These are phyloP conservation scores for Goffeauzyma gilvescens DNA, from an alignment of 768 basidiomycete species.

Conservation along the genomic window DNA sequence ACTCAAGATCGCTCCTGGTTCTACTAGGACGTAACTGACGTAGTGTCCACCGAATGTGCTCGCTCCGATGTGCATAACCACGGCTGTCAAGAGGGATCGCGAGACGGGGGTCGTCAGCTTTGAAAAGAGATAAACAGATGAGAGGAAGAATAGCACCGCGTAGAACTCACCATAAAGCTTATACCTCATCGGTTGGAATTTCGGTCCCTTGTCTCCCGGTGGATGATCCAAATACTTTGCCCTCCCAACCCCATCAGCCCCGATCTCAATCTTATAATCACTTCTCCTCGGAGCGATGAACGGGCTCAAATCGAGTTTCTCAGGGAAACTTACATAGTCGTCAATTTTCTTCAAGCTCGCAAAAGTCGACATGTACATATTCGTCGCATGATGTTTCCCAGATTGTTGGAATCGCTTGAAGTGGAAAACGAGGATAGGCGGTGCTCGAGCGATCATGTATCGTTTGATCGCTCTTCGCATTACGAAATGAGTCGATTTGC, in stretches of 20 bases:
- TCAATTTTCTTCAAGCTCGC: constrained; percentile 42
- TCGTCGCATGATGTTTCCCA: constrained; percentile 33
- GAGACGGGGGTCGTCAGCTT: not conserved
- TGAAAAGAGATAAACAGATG: not conserved
- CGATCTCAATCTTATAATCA: constrained; percentile 24
- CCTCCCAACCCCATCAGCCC: constrained; percentile 12
- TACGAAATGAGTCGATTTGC: constrained; percentile 43
- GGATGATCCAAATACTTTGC: constrained; percentile 29
- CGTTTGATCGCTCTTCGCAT: constrained; percentile 79
- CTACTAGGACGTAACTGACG: constrained; percentile 46
- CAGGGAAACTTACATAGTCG: constrained; percentile 77
- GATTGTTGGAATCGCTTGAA: constrained; percentile 87
- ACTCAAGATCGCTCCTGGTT: constrained; percentile 24
- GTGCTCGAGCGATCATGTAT: constrained; percentile 59
- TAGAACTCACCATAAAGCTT: constrained; percentile 21
- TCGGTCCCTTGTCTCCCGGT: constrained; percentile 19
- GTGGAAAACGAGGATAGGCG: constrained; percentile 76
- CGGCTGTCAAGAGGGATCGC: constrained; percentile 12
- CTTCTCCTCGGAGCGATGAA: constrained; percentile 55
- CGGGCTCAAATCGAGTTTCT: constrained; percentile 61
- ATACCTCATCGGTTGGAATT: constrained; percentile 28
- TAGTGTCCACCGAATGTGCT: constrained; percentile 66
- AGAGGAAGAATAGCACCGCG: too few relatives aligned
- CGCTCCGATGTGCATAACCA: constrained; percentile 30
- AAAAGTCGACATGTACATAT: constrained; percentile 19